Conservation (phyloP, 2,329 filamentous ascomycete genomes). For the Ceratocystis colombiana region DNA sequence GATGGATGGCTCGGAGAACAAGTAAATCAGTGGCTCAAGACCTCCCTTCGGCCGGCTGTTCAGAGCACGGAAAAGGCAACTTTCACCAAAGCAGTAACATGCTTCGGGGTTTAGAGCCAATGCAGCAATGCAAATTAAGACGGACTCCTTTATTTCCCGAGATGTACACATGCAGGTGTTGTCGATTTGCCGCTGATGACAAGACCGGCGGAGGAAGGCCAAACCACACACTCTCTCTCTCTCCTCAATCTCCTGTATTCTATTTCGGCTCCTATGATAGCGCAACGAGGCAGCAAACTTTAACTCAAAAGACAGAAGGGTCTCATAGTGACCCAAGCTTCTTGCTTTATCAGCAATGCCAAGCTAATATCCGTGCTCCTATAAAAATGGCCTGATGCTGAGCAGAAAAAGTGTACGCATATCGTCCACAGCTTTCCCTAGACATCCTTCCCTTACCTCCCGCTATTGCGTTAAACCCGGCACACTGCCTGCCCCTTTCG, state of each 20-base stretch:
- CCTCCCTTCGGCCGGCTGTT: not conserved
- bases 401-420: not conserved
- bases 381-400: slow-evolving; percentile 13
- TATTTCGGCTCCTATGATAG: slow-evolving; percentile 1
- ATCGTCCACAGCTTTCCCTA: not conserved
- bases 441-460: too few species aligned
- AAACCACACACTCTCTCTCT: not conserved
- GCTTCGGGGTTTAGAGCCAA: not conserved
- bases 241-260: not conserved
- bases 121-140: not conserved
- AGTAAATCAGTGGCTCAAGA: too few species aligned
- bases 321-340: not conserved
- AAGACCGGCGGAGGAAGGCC: not conserved
- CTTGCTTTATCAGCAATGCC: not conserved
- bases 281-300: slow-evolving; percentile 11
- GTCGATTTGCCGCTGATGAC: slow-evolving; percentile 1
- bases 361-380: slow-evolving; percentile 3
- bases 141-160: slow-evolving; percentile 6
- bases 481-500: not conserved
- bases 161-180: not conserved
- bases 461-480: not conserved
- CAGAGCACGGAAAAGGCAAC: not conserved
- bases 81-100: not conserved
- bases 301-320: not conserved
- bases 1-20: too few species aligned